Evolutionary conservation across 345 rosid genomes (phyloP), one percentile per base, ranked within the genome.

Genomic region (Bruguiera parviflora): DNA sequence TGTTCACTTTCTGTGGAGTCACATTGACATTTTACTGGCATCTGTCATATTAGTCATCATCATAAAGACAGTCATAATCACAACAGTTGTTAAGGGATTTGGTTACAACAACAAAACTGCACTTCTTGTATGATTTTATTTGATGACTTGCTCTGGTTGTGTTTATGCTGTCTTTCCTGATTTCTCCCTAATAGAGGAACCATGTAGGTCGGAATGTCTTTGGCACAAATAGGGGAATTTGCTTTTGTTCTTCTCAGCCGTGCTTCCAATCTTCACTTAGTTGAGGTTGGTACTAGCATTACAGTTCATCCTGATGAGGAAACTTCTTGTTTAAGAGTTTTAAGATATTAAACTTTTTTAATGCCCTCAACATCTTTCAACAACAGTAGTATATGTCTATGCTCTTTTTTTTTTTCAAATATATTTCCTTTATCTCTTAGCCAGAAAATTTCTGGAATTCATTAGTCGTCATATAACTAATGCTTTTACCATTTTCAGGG

Each of bases 211-310:
- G 97, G 97, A 69, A 88, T 92, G 93, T 89, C 97, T 32, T 85
- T 95, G 63, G 97, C 99, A 27, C 99, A 95, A 77, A 95, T 95
- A 62, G 99, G 97, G 71, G 99, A 95, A 62, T 95, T 95, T 67
- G 92, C 97, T 58, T 95, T 95, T 81, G 97, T 95, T 77, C 92
- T 95, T 64, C 87, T 95, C 53, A 95, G 97, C 76, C 96, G 97
- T 52, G 99, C 99, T 68, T 91, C 97, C 75, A 95, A 95, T 86
- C 93, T 95, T 78, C 95, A 83, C 80, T 83, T 95, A 65, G 91
- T 95, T 78, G 99, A 91, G 93, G 97, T 91, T 72, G 76, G 84
- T 64, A 65, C 53, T 67, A 9, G 53, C 66, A 33, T 58, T 65
- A 25, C 53, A 46, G 8, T 19, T 52, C 27, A 32, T 24, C 52